These are phyloP conservation scores for Hyphodiscus sp. DNA, from an alignment of 2,329 filamentous ascomycete species.

Conservation along the genomic window DNA sequence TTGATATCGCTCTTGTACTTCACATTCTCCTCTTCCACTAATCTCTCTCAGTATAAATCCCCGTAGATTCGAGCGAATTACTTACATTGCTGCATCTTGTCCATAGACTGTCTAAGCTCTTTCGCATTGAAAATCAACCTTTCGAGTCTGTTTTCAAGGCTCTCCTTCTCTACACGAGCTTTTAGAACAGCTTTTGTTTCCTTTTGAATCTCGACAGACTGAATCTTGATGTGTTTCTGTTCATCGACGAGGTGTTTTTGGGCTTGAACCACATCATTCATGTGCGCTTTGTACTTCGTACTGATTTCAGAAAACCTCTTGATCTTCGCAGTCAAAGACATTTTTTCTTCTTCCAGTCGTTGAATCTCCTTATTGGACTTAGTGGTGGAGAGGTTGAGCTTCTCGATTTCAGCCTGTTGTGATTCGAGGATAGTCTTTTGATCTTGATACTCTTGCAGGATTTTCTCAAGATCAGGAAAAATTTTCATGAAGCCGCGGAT, in stretches of 20 bases:
- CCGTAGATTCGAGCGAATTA: not conserved
- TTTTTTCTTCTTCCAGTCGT: conserved; percentile 12
- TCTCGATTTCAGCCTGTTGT: conserved; percentile 10
- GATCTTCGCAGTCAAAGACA: conserved; percentile 18
- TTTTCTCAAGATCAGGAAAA: not conserved
- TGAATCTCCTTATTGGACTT: conserved; percentile 7
- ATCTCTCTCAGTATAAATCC: not conserved
- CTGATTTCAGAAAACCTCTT: conserved; percentile 22
- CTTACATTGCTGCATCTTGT: not conserved
- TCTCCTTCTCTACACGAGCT: not conserved
- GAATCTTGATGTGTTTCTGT: conserved; percentile 5
- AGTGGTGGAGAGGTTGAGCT: conserved; percentile 1
- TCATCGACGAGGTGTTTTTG: conserved; percentile 20
- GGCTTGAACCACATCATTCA: conserved; percentile 27
- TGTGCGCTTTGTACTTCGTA: conserved; percentile 26
- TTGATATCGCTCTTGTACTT: not conserved
- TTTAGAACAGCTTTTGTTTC: not conserved
- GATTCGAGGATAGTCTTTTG: conserved; percentile 5
- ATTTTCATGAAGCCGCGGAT: not conserved
- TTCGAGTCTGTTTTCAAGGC: not conserved
- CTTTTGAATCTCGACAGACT: not conserved
- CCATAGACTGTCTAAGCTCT: not conserved
- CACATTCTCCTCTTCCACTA: not conserved
- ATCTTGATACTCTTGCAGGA: conserved; percentile 4
- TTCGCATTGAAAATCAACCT: not conserved